Conservation (phyloP, 2,329 filamentous ascomycete genomes). For the Cordyceps pruinosa region DNA sequence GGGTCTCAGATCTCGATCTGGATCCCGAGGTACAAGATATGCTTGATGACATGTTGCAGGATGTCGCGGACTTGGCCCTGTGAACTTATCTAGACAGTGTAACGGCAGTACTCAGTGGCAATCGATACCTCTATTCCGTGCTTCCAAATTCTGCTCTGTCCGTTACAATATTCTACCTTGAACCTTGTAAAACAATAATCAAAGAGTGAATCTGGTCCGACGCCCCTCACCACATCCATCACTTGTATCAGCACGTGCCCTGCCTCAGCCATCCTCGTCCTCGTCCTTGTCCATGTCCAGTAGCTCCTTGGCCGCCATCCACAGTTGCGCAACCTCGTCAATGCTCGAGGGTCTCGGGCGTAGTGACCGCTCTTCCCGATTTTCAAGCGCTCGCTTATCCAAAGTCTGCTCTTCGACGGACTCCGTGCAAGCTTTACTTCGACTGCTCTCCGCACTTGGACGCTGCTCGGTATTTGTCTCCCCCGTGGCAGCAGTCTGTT, state of each 20-base stretch:
- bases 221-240: not conserved
- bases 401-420: not conserved
- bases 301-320: slow-evolving; percentile 20
- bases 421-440: not conserved
- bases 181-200: not conserved
- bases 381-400: not conserved
- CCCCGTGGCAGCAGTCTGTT: not conserved
- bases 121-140: not conserved
- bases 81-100: not conserved
- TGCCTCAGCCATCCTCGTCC: not conserved
- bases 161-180: not conserved
- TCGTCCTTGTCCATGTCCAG: slow-evolving; percentile 15
- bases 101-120: not conserved
- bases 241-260: not conserved
- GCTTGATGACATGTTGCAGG: not conserved
- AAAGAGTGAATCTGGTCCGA: not conserved
- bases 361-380: not conserved
- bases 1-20: not conserved
- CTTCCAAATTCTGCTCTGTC: not conserved
- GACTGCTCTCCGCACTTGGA: not conserved
- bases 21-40: not conserved
- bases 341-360: slow-evolving; percentile 3
- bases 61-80: not conserved
- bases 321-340: slow-evolving; percentile 17
- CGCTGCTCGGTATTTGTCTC: not conserved